Conservation (phyloP, 371 early-diverging fungal genomes). For the Batkoa obscura region DNA sequence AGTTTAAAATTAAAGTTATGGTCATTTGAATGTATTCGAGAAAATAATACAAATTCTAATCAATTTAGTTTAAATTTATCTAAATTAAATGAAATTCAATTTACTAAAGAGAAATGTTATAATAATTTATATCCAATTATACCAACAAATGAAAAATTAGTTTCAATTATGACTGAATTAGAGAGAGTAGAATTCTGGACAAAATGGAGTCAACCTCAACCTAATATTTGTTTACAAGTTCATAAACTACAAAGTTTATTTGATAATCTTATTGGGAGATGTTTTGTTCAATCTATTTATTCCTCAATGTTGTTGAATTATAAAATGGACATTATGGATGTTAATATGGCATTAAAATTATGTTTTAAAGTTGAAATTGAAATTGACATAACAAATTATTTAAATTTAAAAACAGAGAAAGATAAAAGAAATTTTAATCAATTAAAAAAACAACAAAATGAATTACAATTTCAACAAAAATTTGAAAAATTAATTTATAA, state of each 20-base stretch:
- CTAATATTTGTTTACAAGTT: neutral
- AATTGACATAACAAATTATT: neutral
- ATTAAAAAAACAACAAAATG: neutral
- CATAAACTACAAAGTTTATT: conserved; percentile 1
- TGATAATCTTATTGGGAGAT: neutral
- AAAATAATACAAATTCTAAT: neutral
- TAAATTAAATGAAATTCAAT: neutral
- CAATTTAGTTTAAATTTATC: neutral
- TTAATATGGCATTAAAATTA: neutral
- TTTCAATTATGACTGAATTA: neutral
- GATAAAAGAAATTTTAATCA: neutral
- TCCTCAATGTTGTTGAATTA: neutral
- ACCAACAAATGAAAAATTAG: neutral
- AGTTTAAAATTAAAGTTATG: neutral
- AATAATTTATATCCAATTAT: neutral
- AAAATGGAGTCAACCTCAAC: conserved; percentile 3
- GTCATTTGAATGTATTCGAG: conserved; percentile 5
- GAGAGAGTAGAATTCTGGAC: conserved; percentile 4
- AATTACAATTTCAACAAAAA: neutral
- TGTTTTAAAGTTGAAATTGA: neutral
- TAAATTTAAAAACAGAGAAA: conserved; percentile 1
- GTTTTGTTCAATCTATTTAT: conserved; percentile 1
- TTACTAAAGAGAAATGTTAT: too few species aligned
- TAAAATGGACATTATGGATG: neutral
- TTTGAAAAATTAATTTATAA: neutral